Evolutionary conservation across 352 stramenopile species (phyloP).

Genomic region (Phytophthora fragariaefolia): DNA sequence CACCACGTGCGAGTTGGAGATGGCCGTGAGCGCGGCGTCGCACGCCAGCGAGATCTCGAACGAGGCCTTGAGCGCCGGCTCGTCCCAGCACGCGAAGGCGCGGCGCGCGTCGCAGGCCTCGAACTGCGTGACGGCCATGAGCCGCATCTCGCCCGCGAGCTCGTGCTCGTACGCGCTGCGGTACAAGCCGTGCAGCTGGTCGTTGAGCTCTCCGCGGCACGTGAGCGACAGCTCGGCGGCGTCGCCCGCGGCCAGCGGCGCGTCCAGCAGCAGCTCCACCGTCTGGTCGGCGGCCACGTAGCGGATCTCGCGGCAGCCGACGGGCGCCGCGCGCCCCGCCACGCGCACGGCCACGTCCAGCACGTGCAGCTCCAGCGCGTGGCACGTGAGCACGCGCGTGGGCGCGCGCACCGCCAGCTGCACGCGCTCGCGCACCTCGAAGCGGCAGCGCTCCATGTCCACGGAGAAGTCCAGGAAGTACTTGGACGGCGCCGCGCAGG

Average conservation of each 20-base stretch:
- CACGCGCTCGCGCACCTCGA: conserved; percentile 73
- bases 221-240: conserved; percentile 50
- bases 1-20: conserved; percentile 97
- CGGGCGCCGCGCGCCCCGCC: conserved; percentile 25
- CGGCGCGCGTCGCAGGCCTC: conserved; percentile 90
- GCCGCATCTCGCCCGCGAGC: conserved; percentile 88
- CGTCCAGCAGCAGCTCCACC: conserved; percentile 58
- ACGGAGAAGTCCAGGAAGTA: conserved; percentile 86
- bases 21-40: conserved; percentile 87
- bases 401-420: conserved; percentile 62
- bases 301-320: conserved; percentile 64
- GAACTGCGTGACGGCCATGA: conserved; percentile 94
- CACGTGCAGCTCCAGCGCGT: conserved; percentile 94
- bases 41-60: conserved; percentile 95
- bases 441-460: conserved; percentile 75
- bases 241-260: conserved; percentile 44
- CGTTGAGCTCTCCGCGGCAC: conserved; percentile 83
- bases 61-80: conserved; percentile 96
- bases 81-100: conserved; percentile 98
- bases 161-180: conserved; percentile 92
- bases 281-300: conserved; percentile 63
- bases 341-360: conserved; percentile 70
- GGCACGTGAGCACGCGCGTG: conserved; percentile 89
- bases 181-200: conserved; percentile 98
- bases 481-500: conserved; percentile 57